These are phyloP conservation scores for Lasiosphaeria ovina DNA, from an alignment of 495 filamentous ascomycete genomes.

Conservation along the genomic window DNA sequence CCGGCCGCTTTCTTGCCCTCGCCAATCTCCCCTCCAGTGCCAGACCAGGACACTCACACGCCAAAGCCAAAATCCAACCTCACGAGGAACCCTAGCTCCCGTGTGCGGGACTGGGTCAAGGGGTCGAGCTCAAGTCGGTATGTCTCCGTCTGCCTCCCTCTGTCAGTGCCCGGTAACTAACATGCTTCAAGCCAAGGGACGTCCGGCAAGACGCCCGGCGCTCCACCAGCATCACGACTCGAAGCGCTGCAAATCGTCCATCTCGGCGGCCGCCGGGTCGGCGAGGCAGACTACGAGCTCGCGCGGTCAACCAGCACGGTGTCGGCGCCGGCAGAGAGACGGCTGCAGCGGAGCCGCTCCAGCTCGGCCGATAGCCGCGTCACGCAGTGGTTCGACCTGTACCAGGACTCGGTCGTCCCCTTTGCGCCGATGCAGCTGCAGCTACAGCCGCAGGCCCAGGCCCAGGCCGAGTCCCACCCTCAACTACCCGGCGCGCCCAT, in stretches of 20 bases:
- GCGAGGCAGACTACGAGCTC: constrained; percentile 8
- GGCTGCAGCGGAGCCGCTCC: constrained; percentile 6
- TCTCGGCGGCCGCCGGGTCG: constrained; percentile 33
- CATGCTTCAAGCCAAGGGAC: background rate
- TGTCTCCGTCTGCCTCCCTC: background rate
- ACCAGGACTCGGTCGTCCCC: constrained; percentile 12
- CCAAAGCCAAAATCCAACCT: constrained; percentile 8
- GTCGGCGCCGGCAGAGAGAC: background rate
- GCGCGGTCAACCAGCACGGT: constrained; percentile 8
- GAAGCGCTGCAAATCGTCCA: constrained; percentile 30
- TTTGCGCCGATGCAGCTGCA: background rate
- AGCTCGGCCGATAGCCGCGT: constrained; percentile 25
- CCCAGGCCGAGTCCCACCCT: background rate
- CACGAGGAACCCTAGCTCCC: constrained; percentile 21
- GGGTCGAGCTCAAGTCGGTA: constrained; percentile 28
- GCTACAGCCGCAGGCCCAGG: background rate
- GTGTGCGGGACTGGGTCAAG: constrained; percentile 30
- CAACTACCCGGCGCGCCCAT: background rate
- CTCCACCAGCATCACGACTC: constrained; percentile 8
- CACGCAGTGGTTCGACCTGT: constrained; percentile 38
- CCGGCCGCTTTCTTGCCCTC: background rate
- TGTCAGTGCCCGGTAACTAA: background rate
- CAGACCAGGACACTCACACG: background rate
- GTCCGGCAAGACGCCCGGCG: background rate
- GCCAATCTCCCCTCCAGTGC: constrained; percentile 6